A percentile compares a stretch with the other conserved stretches of the same genome.
These are phyloP conservation scores for Sphaerulina populicola DNA, from an alignment of 2,329 filamentous ascomycete genomes.

Conservation along the genomic window DNA sequence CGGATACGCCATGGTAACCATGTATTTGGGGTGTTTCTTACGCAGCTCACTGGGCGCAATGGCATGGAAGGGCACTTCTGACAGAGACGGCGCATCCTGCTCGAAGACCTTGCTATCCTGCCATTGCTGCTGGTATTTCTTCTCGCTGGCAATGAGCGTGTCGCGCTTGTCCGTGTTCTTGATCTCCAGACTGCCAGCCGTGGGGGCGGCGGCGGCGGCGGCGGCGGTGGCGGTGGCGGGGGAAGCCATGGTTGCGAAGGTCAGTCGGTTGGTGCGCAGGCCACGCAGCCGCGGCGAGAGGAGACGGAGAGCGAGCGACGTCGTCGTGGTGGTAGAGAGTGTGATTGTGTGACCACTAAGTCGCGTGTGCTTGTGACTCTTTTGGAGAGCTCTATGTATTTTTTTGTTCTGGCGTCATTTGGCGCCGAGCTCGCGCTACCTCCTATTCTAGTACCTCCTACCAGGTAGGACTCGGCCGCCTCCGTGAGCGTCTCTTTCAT, in stretches of 20 bases:
- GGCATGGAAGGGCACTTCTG: constrained; percentile 67
- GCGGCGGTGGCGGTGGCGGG: constrained; percentile 44
- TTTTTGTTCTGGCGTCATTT: background rate
- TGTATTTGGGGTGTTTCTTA: constrained; percentile 81
- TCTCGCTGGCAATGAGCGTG: constrained; percentile 71
- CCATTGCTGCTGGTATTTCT: constrained; percentile 87
- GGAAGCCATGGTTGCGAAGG: constrained; percentile 39
- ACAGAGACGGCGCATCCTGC: constrained; percentile 68
- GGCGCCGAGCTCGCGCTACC: background rate
- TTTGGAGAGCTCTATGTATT: background rate
- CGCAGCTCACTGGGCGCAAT: constrained; percentile 67
- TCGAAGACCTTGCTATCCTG: constrained; percentile 71
- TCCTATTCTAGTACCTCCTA: no score
- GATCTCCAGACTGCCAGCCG: constrained; percentile 56
- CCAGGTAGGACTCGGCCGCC: background rate
- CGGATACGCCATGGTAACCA: constrained; percentile 67
- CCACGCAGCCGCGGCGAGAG: constrained; percentile 29
- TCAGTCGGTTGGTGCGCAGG: constrained; percentile 18
- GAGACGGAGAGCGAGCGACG: constrained; percentile 21
- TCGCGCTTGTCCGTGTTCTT: constrained; percentile 82
- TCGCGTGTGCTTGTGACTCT: background rate
- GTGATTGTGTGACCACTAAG: background rate
- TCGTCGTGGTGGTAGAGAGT: constrained; percentile 17
- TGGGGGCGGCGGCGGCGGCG: constrained; percentile 44
- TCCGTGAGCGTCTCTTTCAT: background rate